Conservation (phyloP, 148 eudicot species). For the Rheum nobile region DNA sequence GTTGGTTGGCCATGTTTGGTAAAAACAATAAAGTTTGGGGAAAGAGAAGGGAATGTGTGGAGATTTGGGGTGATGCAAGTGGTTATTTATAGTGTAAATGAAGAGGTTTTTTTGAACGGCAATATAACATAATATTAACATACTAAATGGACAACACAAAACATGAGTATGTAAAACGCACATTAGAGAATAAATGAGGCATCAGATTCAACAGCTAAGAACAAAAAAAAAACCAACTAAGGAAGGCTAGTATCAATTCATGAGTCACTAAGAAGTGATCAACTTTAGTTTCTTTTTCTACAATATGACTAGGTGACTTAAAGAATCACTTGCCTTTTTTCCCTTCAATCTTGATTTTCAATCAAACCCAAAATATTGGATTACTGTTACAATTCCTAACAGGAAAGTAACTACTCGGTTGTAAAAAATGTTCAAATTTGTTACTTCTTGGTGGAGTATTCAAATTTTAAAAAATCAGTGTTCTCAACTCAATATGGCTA, state of each 20-base stretch:
- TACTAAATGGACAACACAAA: background rate
- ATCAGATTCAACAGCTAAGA: slow-evolving; percentile 4
- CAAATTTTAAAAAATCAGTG: too few relatives aligned
- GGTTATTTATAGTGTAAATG: background rate
- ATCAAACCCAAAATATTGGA: background rate
- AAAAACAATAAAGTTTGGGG: background rate
- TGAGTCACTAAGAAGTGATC: background rate
- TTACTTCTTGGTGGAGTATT: too few relatives aligned
- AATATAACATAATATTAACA: background rate
- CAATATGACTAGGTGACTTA: background rate
- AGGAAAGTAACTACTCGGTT: too few relatives aligned
- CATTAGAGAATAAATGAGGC: background rate
- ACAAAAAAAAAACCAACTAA: background rate
- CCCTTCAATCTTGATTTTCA: background rate
- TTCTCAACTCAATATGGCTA: too few relatives aligned
- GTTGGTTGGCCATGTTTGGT: slow-evolving; percentile 2
- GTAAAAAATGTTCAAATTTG: too few relatives aligned
- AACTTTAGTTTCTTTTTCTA: slow-evolving; percentile 1
- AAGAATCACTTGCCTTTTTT: background rate
- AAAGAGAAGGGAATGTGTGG: background rate
- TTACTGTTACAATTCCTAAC: too few relatives aligned
- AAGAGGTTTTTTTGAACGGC: background rate
- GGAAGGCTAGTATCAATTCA: slow-evolving; percentile 3
- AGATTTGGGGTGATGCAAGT: background rate
- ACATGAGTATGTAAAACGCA: slow-evolving; percentile 1